A percentile compares a stretch with the other conserved stretches of the same genome.
phyloP scores from a whole-genome alignment of 306 rosid genomes.

The Prunus mume region DNA sequence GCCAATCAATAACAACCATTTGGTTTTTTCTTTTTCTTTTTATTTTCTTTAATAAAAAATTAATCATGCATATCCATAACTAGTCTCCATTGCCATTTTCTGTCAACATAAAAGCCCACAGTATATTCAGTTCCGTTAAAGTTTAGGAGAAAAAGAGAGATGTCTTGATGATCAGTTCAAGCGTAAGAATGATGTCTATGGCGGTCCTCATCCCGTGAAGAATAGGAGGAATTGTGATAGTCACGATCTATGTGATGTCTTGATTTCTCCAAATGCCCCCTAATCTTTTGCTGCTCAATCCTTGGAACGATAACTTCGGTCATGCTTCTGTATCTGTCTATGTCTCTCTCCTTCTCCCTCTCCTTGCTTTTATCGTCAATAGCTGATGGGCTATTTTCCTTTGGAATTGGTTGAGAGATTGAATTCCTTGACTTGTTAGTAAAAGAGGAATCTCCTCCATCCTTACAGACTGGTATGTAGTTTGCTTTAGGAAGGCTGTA shows the following conservation, averaged over 20 bases:
- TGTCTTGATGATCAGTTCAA: conserved; percentile 7
- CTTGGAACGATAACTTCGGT: conserved; percentile 58
- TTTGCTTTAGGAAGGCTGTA: conserved; percentile 89
- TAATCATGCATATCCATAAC: no score
- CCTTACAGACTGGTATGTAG: conserved; percentile 80
- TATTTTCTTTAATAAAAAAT: no score
- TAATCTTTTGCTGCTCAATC: conserved; percentile 59
- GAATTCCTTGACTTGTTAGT: conserved; percentile 63
- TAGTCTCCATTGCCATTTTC: background rate
- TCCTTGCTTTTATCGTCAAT: conserved; percentile 49
- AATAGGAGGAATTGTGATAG: conserved; percentile 55
- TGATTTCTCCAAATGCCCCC: conserved; percentile 66
- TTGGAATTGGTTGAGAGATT: conserved; percentile 54
- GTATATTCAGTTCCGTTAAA: background rate
- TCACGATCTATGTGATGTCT: conserved; percentile 85
- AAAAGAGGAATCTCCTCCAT: conserved; percentile 71
- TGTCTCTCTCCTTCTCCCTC: conserved; percentile 42
- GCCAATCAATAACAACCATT: no score
- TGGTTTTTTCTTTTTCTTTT: no score
- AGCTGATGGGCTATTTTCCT: conserved; percentile 68
- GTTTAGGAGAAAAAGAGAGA: background rate
- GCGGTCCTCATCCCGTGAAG: conserved; percentile 87
- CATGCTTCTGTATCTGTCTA: conserved; percentile 43
- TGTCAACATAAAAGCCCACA: background rate
- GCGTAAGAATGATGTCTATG: conserved; percentile 69